Evolutionary conservation across 345 rosid genomes (phyloP), one percentile per base, ranked within the genome.

Genomic region (Turritis glabra): DNA sequence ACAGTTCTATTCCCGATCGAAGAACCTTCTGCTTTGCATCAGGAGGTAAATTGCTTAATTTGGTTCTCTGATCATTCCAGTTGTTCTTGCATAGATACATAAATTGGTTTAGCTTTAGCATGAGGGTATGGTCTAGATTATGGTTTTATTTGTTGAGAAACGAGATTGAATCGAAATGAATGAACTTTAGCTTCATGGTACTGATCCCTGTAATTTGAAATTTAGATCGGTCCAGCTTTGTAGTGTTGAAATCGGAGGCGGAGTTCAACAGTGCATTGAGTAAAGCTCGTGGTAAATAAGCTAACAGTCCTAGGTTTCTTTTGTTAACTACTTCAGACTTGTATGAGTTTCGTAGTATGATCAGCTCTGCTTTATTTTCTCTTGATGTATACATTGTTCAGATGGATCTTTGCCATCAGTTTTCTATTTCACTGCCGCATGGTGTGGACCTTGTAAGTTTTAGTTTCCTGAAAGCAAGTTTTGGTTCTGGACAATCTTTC

Each of bases 371-470:
- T 29, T 40, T 23, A 15, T 23, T 14, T 37, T 29, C 1, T 35
- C 43, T 43, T 5, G n/a, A 60, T 73, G 61, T 19, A 11, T 18
- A 11, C 25, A 48, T 18, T 3, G 43, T 65, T 35, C 83, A 92
- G 98, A 78, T 14, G 91, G 85, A 70, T 84, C 88, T 30, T 53
- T 80, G 41, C 85, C 91, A 1, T 88, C 88, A 21, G 63, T 91
- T 29, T 91, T 86, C 74, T 87, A 94, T 75, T 93, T 86, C 80
- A 91, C 97, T 27, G 95, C 96, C 3, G 85, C 47, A 1, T 91
- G 97, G 97, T 91, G 93, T 53, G 95, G 89, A n/a, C 97, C 95
- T 53, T 91, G 98, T 91, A 83, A 85, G 97, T 84, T 67, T 73
- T 21, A n/a, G 40, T 32, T 48, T 10, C 46, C 6, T 62, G 65